phyloP scores from a whole-genome alignment of 176 grass and related monocot species.

The Raddia guianensis region DNA sequence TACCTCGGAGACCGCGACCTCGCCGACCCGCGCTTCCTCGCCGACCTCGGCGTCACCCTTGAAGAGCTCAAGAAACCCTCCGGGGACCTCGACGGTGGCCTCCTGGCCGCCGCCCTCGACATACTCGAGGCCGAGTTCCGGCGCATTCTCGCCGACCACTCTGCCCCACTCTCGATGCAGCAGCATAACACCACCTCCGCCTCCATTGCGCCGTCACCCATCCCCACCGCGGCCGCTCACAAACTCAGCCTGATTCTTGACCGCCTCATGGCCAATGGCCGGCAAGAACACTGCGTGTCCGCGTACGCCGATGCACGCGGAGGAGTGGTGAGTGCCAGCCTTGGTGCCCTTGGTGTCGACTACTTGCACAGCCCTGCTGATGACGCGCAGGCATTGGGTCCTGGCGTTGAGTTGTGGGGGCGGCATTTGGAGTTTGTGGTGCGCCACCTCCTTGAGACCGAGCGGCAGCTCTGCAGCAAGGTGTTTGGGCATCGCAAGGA shows the following conservation, averaged over 20 bases:
- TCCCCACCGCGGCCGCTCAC: constrained; percentile 53
- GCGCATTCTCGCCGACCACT: constrained; percentile 63
- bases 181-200: constrained; percentile 7
- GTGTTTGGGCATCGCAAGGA: constrained; percentile 59
- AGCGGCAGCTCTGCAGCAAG: constrained; percentile 60
- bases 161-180: constrained; percentile 57
- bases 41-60: constrained; percentile 59
- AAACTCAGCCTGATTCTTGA: constrained; percentile 74
- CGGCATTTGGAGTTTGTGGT: constrained; percentile 66
- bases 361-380: constrained; percentile 48
- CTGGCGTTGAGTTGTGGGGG: constrained; percentile 54
- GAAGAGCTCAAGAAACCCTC: constrained; percentile 40
- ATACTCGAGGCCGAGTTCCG: constrained; percentile 69
- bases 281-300: constrained; percentile 39
- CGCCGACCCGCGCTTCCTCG: constrained; percentile 76
- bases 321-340: constrained; percentile 54
- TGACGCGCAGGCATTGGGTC: constrained; percentile 51
- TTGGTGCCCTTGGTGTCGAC: constrained; percentile 53
- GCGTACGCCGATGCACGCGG: constrained; percentile 51
- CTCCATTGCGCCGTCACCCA: constrained; percentile 35
- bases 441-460: constrained; percentile 61
- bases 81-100: constrained; percentile 67
- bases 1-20: constrained; percentile 81
- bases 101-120: constrained; percentile 70
- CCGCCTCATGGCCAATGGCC: constrained; percentile 52